Evolutionary conservation across 2,329 filamentous ascomycete genomes (phyloP).

Genomic region (Periconia sp.): DNA sequence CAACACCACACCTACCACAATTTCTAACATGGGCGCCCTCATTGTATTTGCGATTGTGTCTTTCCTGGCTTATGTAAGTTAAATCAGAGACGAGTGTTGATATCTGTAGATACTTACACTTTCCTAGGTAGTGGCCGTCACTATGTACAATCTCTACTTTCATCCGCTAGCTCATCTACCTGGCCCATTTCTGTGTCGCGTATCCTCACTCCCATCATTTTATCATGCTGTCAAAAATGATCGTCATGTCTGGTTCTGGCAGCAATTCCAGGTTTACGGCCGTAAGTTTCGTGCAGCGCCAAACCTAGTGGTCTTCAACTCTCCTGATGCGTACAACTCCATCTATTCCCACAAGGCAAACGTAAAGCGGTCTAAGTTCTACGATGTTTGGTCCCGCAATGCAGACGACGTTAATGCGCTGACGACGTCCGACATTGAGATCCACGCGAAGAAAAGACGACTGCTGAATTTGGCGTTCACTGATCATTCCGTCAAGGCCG

Average conservation of each 20-base stretch:
- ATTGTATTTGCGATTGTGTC: background rate
- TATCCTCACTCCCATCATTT: conserved; percentile 7
- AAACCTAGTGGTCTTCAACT: conserved; percentile 6
- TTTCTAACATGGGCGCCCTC: background rate
- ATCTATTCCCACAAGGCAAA: conserved; percentile 8
- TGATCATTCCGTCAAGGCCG: conserved; percentile 9
- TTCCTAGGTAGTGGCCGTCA: background rate
- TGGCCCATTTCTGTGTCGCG: conserved; percentile 9
- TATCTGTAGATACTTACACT: background rate
- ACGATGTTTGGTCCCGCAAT: conserved; percentile 7
- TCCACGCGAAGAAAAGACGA: conserved; percentile 10
- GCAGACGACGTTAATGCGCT: conserved; percentile 7
- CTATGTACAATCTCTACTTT: conserved; percentile 15
- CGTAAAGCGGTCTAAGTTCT: conserved; percentile 4
- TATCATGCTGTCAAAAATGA: conserved; percentile 15
- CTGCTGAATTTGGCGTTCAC: conserved; percentile 15
- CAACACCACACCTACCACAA: background rate
- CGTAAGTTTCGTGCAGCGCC: conserved; percentile 6
- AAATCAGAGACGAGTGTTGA: background rate
- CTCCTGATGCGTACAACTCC: background rate
- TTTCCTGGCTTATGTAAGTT: background rate
- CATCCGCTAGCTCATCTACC: conserved; percentile 11
- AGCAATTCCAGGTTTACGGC: conserved; percentile 11
- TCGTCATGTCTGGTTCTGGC: conserved; percentile 14
- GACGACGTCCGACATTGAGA: background rate